Base-by-base conservation (phyloP, 495 filamentous ascomycete species). In the Podospora australis region DNA sequence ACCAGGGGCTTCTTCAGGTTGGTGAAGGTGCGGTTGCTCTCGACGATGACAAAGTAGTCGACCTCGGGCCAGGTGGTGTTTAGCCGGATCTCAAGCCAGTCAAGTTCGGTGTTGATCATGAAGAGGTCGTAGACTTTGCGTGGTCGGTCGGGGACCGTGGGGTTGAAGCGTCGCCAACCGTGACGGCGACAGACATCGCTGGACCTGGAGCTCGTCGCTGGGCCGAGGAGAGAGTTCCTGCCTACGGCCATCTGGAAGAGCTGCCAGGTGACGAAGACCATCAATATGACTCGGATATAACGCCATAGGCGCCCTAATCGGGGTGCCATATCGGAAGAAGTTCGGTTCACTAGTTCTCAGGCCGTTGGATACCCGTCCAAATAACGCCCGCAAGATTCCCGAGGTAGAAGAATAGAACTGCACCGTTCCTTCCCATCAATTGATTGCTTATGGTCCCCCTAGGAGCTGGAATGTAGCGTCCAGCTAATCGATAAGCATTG, bases 31-130 rank as follows among this genome's bases (percentile, higher is more conserved):
- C 59, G 65, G 47, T 48, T 46, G 13, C 69, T 60, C 60, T 79
- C 78, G 14, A 79, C 70, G 17, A 81, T 66, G 55, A 81, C 68
- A 51, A 77, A 79, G 60, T 78, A 79, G 59, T 81, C 78, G 35
- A 81, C 72, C 14, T 65, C 51, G 36, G 66, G 46, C 36, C 68
- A 70, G 23, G 72, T 68, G 29, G 67, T 69, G 60, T 78, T 69
- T n/a, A 81, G 62, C 19, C 74, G 74, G 45, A 81, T 73, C 45
- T 81, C 77, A 49, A 81, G 64, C 69, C 73, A 75, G 53, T 79
- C 77, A 20, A 79, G 68, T 62, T 79, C 78, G 13, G 68, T 73
- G 55, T 73, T 76, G 52, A 79, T 52, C 58, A 78, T 69, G 21
- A 78, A 64, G 6, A 80, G 61, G 52, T 80, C 77, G 57, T 78